Evolutionary conservation across 352 stramenopile species (phyloP).

Genomic region (Phytophthora colocasiae): DNA sequence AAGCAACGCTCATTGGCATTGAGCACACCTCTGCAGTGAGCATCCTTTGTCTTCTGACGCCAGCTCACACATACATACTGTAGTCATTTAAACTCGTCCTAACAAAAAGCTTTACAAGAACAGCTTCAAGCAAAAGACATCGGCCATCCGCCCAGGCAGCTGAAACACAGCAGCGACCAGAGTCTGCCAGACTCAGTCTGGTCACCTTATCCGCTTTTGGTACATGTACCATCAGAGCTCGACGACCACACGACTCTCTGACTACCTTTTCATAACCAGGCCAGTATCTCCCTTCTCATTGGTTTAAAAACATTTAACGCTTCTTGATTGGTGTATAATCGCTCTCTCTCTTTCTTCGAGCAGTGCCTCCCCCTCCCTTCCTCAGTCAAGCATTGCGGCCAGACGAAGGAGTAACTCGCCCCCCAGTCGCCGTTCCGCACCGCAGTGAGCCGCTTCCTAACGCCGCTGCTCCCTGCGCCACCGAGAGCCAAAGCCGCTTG

Average conservation of each 20-base stretch:
- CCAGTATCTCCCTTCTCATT: conserved; percentile 3
- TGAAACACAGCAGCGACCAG: conserved; percentile 11
- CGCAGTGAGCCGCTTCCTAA: conserved; percentile 4
- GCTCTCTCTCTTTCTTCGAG: conserved; percentile 6
- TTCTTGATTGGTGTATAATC: conserved; percentile 20
- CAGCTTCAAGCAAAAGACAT: neutral
- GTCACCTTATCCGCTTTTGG: conserved; percentile 19
- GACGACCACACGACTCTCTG: conserved; percentile 25
- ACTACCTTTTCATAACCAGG: conserved; percentile 24
- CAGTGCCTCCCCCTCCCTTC: conserved; percentile 4
- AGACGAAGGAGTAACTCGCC: conserved; percentile 1
- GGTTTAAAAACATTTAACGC: neutral
- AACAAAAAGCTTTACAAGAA: neutral
- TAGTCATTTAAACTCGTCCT: neutral
- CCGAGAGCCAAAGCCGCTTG: neutral
- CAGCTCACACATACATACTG: neutral
- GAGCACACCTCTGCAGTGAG: conserved; percentile 5
- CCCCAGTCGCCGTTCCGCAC: conserved; percentile 12
- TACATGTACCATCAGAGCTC: conserved; percentile 14
- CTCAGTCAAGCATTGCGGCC: conserved; percentile 19
- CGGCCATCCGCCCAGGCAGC: neutral
- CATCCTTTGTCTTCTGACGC: neutral
- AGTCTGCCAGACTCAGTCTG: too few species aligned
- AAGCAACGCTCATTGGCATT: conserved; percentile 11
- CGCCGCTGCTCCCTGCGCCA: conserved; percentile 1